These are phyloP conservation scores for Agrocybe praecox DNA, from an alignment of 768 basidiomycete genomes.

Conservation along the genomic window DNA sequence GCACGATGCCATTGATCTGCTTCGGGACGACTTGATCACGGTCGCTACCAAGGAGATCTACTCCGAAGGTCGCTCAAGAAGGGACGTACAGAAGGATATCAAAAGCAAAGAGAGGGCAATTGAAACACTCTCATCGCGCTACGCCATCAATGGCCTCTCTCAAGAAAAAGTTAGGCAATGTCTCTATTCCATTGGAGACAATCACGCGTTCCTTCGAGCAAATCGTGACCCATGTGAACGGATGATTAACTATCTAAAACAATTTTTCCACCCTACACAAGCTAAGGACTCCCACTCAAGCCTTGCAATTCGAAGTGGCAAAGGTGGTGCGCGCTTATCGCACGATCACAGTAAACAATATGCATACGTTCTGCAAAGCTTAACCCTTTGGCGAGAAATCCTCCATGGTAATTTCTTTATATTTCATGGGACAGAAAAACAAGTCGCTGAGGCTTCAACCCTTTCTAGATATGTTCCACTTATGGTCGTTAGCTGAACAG, in stretches of 20 bases:
- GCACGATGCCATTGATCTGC: constrained; percentile 62
- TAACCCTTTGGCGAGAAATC: constrained; percentile 87
- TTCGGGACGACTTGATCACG: constrained; percentile 76
- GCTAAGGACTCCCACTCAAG: constrained; percentile 64
- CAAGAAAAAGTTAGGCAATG: constrained; percentile 77
- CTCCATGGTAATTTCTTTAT: constrained; percentile 63
- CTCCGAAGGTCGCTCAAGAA: constrained; percentile 67
- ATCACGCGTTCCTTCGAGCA: constrained; percentile 83
- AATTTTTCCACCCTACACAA: constrained; percentile 76
- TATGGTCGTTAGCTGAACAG: constrained; percentile 82
- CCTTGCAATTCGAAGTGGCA: constrained; percentile 82
- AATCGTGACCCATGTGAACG: constrained; percentile 89
- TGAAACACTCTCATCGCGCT: constrained; percentile 68
- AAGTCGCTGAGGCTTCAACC: too few species aligned
- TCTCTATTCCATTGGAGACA: constrained; percentile 87
- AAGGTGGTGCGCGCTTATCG: constrained; percentile 75
- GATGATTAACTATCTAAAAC: constrained; percentile 77
- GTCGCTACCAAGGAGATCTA: constrained; percentile 84
- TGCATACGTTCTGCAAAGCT: constrained; percentile 82
- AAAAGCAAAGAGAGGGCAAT: constrained; percentile 85
- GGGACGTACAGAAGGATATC: constrained; percentile 86
- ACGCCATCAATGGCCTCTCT: constrained; percentile 56
- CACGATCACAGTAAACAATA: constrained; percentile 88
- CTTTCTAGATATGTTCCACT: constrained; percentile 78
- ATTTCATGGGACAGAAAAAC: too few species aligned